Percentiles rank a stretch among this genome's conserved stretches.
Conservation (phyloP, 805 yeast species). For the Suhomyces tanzawaensis region DNA sequence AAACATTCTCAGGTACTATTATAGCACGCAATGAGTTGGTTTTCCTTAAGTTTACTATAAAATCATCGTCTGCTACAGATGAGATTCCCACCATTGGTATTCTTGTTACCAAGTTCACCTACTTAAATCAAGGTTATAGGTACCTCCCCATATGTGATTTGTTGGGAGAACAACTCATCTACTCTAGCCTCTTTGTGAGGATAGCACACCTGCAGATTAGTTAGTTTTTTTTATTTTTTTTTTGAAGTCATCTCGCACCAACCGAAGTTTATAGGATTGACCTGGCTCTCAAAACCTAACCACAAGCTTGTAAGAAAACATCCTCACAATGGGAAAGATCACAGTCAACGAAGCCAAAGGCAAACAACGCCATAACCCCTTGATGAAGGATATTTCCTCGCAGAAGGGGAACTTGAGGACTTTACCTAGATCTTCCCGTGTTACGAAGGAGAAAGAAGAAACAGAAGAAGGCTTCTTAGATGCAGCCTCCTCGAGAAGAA, state of each 20-base stretch:
- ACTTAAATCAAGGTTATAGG: slow-evolving; percentile 75
- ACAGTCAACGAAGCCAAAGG: slow-evolving; percentile 48
- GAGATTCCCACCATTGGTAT: slow-evolving; percentile 48
- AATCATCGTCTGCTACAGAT: slow-evolving; percentile 6
- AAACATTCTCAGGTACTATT: slow-evolving; percentile 43
- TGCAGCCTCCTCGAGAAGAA: slow-evolving; percentile 78
- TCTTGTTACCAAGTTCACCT: slow-evolving; percentile 57
- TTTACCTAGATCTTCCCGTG: slow-evolving; percentile 27
- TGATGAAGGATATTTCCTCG: slow-evolving; percentile 73
- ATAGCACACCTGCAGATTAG: slow-evolving; percentile 10
- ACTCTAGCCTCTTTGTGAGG: slow-evolving; percentile 49
- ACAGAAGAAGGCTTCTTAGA: slow-evolving; percentile 69
- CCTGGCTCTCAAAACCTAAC: background rate
- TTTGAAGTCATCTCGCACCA: slow-evolving; percentile 8
- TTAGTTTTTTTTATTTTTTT: slow-evolving; percentile 2
- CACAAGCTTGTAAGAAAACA: background rate
- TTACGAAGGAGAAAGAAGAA: slow-evolving; percentile 33
- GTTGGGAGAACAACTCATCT: slow-evolving; percentile 72
- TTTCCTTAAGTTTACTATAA: slow-evolving; percentile 47
- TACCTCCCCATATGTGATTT: slow-evolving; percentile 74
- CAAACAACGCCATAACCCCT: slow-evolving; percentile 76
- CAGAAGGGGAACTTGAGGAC: slow-evolving; percentile 67
- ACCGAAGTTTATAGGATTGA: background rate
- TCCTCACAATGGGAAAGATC: slow-evolving; percentile 72
- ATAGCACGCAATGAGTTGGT: slow-evolving; percentile 45